Base-by-base conservation (phyloP, 768 basidiomycete species). In the Suillus alpinus region DNA sequence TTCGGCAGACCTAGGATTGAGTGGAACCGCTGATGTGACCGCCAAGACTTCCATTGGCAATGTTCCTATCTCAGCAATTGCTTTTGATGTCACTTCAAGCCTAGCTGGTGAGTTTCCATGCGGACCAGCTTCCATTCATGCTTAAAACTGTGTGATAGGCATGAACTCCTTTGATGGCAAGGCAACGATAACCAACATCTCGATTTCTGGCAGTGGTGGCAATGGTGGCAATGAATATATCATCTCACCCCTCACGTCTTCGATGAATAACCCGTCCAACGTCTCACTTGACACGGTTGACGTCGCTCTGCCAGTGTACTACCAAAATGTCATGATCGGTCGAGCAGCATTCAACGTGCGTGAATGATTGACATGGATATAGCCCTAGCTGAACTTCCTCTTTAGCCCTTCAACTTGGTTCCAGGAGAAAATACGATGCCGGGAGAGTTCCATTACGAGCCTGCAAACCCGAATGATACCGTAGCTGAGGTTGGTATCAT, bases 361-460 rank as follows among this genome's bases (percentile, higher is more conserved):
- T 67, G 43, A 7, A 51, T 1, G 12, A 51, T 7, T 32, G 36
- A 34, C 5, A 41, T 29, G 4, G 20, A 4, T 46, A 4, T 46
- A 39, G 8, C 6, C 8, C 23, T 62, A n/a, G 37, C 41, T 60
- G 13, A 26, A 9, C 32, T 44, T 64, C 52, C 55, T 20, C 31
- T 44, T 20, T 61, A 88, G 86, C 65, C 77, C 16, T 85, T 89
- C 62, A 66, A 84, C 62, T 76, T 90, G 46, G 71, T 78, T 20
- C 87, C 88, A 4, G 88, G 87, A 47, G 67, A 76, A 47, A 87
- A 89, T 63, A 67, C 65, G 1, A 67, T 85, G 26, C 56, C 76
- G 0, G 77, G 86, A 2, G 86, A 89, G 66, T 90, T 91, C 77
- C 86, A 81, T 61, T 91, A 91, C 65, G 75, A 80, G 63, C 88